A percentile compares a stretch with the other conserved stretches of the same genome.
Evolutionary conservation across 1,139 yeast species (phyloP).

Genomic region (Scheffersomyces insectosa): DNA sequence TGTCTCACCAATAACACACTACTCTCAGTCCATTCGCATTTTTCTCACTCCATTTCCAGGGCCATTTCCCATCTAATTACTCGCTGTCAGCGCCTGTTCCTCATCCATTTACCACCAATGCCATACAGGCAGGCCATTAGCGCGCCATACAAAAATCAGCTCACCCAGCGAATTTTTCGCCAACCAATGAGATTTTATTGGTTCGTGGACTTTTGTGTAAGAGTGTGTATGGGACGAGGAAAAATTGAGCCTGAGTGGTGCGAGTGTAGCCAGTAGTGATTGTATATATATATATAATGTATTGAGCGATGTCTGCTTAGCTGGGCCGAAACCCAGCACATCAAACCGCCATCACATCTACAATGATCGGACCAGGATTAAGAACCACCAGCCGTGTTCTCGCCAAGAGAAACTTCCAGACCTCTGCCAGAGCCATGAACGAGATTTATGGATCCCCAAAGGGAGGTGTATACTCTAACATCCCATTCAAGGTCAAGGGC

Average conservation of each 20-base stretch:
- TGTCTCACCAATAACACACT: no score
- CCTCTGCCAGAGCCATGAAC: slow-evolving; percentile 36
- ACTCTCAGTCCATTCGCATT: no score
- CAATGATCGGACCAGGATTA: slow-evolving; percentile 23
- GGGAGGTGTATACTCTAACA: slow-evolving; percentile 86
- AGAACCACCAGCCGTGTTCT: slow-evolving; percentile 28
- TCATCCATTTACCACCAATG: no score
- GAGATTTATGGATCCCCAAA: slow-evolving; percentile 49
- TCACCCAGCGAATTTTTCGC: slow-evolving; percentile 6
- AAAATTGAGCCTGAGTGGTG: no score
- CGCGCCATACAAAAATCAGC: slow-evolving; percentile 10
- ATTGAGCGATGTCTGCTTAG: no score
- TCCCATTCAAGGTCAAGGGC: slow-evolving; percentile 91
- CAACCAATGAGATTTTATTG: slow-evolving; percentile 3
- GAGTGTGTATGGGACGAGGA: no score
- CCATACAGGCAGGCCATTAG: no score
- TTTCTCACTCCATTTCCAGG: no score
- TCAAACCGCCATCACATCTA: slow-evolving; percentile 1
- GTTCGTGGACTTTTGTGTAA: background rate
- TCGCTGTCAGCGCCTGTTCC: no score
- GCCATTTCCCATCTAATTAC: no score
- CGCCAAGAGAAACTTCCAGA: slow-evolving; percentile 39
- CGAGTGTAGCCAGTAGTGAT: no score
- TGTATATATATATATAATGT: no score
- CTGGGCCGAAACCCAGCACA: slow-evolving; percentile 1